Evolutionary conservation across 192 early-diverging fungal genomes (phyloP).

Genomic region (Coemansia sp.): DNA sequence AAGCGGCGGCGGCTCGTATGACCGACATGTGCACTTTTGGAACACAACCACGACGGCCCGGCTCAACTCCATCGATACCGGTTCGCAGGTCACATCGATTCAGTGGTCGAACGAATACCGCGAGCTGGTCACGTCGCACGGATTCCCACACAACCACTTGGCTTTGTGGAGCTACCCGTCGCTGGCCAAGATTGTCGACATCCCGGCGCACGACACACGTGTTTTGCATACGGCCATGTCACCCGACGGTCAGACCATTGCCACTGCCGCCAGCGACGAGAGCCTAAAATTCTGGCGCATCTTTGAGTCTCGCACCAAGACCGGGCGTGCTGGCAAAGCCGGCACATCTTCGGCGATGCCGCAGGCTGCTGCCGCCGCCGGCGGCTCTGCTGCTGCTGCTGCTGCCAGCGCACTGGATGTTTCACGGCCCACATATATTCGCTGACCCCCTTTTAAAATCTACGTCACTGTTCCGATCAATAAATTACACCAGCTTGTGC

Average conservation of each 20-base stretch:
- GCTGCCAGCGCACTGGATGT: slow-evolving; percentile 13
- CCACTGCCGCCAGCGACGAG: slow-evolving; percentile 90
- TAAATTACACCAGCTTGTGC: too few species aligned
- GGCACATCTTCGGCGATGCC: background rate
- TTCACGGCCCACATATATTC: slow-evolving; percentile 23
- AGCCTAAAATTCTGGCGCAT: slow-evolving; percentile 95
- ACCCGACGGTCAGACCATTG: slow-evolving; percentile 87
- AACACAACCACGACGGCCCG: slow-evolving; percentile 66
- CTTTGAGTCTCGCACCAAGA: slow-evolving; percentile 59
- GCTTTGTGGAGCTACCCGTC: slow-evolving; percentile 79
- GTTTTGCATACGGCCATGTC: slow-evolving; percentile 87
- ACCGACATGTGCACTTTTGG: slow-evolving; percentile 91
- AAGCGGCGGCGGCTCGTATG: slow-evolving; percentile 86
- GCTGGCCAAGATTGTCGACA: slow-evolving; percentile 65
- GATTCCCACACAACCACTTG: slow-evolving; percentile 83
- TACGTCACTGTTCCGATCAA: background rate
- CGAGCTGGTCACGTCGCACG: slow-evolving; percentile 90
- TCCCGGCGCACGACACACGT: slow-evolving; percentile 82
- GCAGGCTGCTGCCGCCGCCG: background rate
- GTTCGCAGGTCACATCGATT: slow-evolving; percentile 89
- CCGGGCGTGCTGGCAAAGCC: slow-evolving; percentile 19
- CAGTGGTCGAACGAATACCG: slow-evolving; percentile 79
- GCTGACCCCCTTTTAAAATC: slow-evolving; percentile 7
- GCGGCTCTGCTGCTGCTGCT: background rate
- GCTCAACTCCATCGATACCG: slow-evolving; percentile 68